phyloP scores from a whole-genome alignment of 1,284 basidiomycete genomes.

The Trametes polyzona region DNA sequence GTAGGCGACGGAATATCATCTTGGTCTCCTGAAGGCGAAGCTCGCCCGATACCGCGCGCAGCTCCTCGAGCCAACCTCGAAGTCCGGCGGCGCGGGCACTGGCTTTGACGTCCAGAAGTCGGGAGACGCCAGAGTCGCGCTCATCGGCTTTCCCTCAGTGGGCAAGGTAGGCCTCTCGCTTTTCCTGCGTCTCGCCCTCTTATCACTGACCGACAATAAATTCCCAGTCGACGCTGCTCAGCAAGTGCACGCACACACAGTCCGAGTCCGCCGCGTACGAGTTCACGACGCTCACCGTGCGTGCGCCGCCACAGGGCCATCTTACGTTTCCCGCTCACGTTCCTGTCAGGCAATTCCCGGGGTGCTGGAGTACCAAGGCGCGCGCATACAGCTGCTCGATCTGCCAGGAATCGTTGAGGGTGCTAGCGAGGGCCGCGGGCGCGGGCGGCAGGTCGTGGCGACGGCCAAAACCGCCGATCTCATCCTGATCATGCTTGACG shows the following conservation, averaged over 20 bases:
- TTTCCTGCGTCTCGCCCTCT: not conserved
- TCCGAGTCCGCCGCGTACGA: constrained; percentile 94
- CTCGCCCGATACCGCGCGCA: constrained; percentile 91
- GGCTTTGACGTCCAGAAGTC: constrained; percentile 96
- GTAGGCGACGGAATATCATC: constrained; percentile 90
- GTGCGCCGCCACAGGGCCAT: constrained; percentile 27
- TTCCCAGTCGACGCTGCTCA: constrained; percentile 83
- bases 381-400: constrained; percentile 93
- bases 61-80: constrained; percentile 83
- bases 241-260: constrained; percentile 90
- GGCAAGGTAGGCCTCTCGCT: constrained; percentile 65
- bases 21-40: constrained; percentile 88
- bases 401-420: constrained; percentile 98
- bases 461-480: constrained; percentile 97
- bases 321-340: constrained; percentile 5
- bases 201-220: not conserved
- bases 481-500: constrained; percentile 94
- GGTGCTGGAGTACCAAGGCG: constrained; percentile 92
- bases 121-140: constrained; percentile 90
- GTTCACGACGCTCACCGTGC: constrained; percentile 90
- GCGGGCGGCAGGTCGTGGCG: constrained; percentile 94
- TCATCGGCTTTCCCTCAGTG: constrained; percentile 95
- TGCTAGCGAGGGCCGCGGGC: constrained; percentile 90
- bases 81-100: constrained; percentile 81
- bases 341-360: constrained; percentile 83